Evolutionary conservation across 2,329 filamentous ascomycete species (phyloP), one percentile per base, ranked within the genome.

Genomic region (Penicillium sp.): DNA sequence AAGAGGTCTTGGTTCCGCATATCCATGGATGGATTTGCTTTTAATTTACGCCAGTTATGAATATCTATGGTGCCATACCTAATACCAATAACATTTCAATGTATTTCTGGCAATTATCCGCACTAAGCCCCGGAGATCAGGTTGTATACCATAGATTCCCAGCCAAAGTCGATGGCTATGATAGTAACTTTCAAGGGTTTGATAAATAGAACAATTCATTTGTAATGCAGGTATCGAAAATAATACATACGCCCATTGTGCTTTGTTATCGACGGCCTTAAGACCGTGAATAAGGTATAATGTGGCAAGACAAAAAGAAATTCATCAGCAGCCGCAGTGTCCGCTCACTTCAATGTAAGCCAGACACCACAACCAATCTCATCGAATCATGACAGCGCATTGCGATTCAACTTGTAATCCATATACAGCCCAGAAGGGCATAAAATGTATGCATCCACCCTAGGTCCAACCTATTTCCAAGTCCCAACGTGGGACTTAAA

Each of bases 301-400:
- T 22, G 5, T 4, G 29, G 52, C n/a, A 38, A 48, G 14, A 16
- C n/a, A 45, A 42, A 49, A 38, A 47, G 34, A 53, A 48, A 58
- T 36, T 59, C 57, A 52, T 61, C 54, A 61, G 18, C n/a, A 32
- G 36, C 29, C 24, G 29, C 18, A 11, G 29, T 27, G n/a, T 27
- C 34, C 27, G 27, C 13, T 13, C 18, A 34, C 27, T 5, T 3
- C 7, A 18, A 43, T n/a, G 38, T 22, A 21, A 43, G 39, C 11
- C 16, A 27, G 3, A 10, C 24, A 36, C 38, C 18, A 47, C 45
- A 42, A 40, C n/a, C 46, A n/a, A 31, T 49, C 32, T 56, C 49
- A 47, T 54, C 31, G 55, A 57, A 47, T 52, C 51, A 49, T 45
- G 34, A 54, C 38, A 31, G 32, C 34, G 40, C 38, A 31, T 22